phyloP scores from a whole-genome alignment of 805 yeast genomes.

The Teunomyces funiuensis region DNA sequence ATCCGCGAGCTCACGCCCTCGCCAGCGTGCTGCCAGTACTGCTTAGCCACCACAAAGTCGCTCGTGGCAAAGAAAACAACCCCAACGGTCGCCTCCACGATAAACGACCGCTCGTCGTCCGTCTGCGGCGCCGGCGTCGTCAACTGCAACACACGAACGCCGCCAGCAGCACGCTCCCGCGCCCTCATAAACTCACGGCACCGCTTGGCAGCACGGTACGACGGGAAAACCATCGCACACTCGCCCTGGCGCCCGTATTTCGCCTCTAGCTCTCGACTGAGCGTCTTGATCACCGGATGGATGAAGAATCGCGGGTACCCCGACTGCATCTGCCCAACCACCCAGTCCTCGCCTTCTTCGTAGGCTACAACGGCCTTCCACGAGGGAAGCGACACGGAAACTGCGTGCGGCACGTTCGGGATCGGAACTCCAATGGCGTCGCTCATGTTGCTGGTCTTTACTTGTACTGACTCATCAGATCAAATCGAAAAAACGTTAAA shows the following conservation, averaged over 20 bases:
- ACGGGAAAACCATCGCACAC: conserved; percentile 70
- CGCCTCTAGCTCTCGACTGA: conserved; percentile 52
- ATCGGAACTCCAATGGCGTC: conserved; percentile 74
- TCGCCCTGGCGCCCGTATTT: conserved; percentile 84
- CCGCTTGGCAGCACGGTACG: conserved; percentile 75
- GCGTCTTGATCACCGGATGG: conserved; percentile 59
- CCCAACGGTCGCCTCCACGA: conserved; percentile 68
- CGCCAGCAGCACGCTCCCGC: conserved; percentile 17
- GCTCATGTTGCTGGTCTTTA: conserved; percentile 18
- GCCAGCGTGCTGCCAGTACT: conserved; percentile 97
- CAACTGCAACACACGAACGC: conserved; percentile 63
- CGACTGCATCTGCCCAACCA: conserved; percentile 69
- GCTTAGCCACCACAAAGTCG: conserved; percentile 65
- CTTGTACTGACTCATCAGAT: not conserved
- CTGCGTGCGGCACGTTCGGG: conserved; percentile 91
- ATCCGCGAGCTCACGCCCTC: conserved; percentile 91
- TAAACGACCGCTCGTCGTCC: conserved; percentile 57
- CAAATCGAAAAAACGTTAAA: too few relatives aligned
- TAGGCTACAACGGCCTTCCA: conserved; percentile 94
- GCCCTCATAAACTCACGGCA: conserved; percentile 74
- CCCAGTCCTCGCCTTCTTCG: conserved; percentile 86
- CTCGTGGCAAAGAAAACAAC: conserved; percentile 72
- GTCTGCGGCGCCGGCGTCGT: conserved; percentile 66
- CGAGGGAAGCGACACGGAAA: conserved; percentile 90
- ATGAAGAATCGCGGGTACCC: conserved; percentile 90